Evolutionary conservation across 305 asterid species (phyloP), one percentile per base, ranked within the genome.

Genomic region (Fraxinus sp.): DNA sequence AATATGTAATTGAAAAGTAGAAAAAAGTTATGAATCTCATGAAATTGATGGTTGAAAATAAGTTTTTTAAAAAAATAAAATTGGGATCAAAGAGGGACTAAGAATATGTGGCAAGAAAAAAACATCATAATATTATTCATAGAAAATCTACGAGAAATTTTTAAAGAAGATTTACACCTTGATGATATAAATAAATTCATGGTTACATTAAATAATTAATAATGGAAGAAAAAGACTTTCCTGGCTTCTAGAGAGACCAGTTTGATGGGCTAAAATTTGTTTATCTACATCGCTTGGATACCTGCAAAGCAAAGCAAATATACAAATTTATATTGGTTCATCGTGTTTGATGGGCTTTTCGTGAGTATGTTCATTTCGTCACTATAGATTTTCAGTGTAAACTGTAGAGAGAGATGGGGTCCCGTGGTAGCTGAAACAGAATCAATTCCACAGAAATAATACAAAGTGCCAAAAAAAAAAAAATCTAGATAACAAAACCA

Each of bases 191-290:
- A 85, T n/a, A 46, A 78, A 81, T 26, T 52, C 64, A 52, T 78
- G 46, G 73, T 20, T 77, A 16, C 64, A 13, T 75, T 28, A 64
- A 74, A 22, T 41, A 57, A 83, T 81, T 83, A 85, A 78, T 49
- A 41, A 4, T 79, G 49, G n/a, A 57, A 82, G 85, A 88, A 79
- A 85, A 70, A 62, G 93, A 93, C 96, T 80, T 85, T 91, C 99
- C 97, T 96, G 99, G 92, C 99, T 96, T 91, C 98, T 94, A 2
- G 99, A 96, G 79, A 96, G 98, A 59, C 99, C 98, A 33, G 99
- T 96, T 91, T 94, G 99, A 88, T 98, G 96, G 44, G 99, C 94
- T 83, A 96, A 86, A 81, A 94, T 93, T 85, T 94, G 98, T 84
- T 96, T 96, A 88, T 96, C 98, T 1, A 93, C 97, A 87, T 96